phyloP scores from a whole-genome alignment of 768 basidiomycete species.

The Guyanaporus albipodus region DNA sequence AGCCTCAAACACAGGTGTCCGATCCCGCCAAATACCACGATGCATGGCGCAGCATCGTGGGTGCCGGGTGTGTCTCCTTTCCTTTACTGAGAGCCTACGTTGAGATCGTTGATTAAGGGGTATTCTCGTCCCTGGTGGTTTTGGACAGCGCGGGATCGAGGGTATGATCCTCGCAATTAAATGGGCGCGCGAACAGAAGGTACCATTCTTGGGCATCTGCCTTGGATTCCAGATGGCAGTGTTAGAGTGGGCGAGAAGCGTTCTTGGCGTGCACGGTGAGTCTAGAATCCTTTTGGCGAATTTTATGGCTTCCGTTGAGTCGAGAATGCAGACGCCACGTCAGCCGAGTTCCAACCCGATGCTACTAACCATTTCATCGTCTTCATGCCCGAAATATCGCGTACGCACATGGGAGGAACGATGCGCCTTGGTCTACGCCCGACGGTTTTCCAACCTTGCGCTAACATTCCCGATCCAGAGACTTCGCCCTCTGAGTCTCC shows the following conservation, averaged over 20 bases:
- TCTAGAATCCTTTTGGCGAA: too few species aligned
- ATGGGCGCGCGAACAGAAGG: conserved; percentile 91
- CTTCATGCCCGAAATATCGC: conserved; percentile 99
- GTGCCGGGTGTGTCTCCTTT: conserved; percentile 63
- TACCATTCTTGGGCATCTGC: conserved; percentile 96
- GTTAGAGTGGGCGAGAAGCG: conserved; percentile 88
- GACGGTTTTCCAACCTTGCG: conserved; percentile 72
- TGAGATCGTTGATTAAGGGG: conserved; percentile 49
- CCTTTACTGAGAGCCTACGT: not conserved
- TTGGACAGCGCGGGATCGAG: conserved; percentile 89
- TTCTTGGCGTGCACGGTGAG: conserved; percentile 66
- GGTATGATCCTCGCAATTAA: conserved; percentile 99
- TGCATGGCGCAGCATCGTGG: conserved; percentile 90
- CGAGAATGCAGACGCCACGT: conserved; percentile 64
- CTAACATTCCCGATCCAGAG: conserved; percentile 14
- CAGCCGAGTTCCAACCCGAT: conserved; percentile 69
- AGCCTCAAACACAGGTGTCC: conserved; percentile 71
- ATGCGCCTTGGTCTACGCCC: conserved; percentile 99
- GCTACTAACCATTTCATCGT: conserved; percentile 73
- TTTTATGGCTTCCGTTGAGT: conserved; percentile 9
- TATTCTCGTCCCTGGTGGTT: conserved; percentile 96
- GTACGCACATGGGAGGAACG: conserved; percentile 98
- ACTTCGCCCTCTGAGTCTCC: conserved; percentile 10
- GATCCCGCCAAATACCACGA: conserved; percentile 90
- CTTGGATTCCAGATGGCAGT: conserved; percentile 97